Conservation (phyloP, 305 asterid genomes). For the Fraxinus greggii region DNA sequence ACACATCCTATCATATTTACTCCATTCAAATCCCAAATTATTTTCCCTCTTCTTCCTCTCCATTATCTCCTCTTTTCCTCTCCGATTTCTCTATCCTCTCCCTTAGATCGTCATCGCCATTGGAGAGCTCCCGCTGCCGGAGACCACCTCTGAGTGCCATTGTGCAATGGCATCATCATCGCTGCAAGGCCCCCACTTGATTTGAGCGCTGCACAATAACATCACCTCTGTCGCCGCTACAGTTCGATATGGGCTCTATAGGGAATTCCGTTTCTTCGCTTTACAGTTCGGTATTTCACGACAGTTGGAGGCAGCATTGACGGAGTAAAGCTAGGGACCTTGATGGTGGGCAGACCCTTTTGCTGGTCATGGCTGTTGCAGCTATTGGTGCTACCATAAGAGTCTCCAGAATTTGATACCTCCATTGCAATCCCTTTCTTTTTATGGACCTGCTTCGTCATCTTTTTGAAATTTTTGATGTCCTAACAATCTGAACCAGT, state of each 20-base stretch:
- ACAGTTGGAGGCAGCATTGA: constrained; percentile 61
- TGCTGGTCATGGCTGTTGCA: constrained; percentile 30
- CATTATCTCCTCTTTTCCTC: too few relatives aligned
- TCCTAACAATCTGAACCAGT: constrained; percentile 58
- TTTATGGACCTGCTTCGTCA: constrained; percentile 25
- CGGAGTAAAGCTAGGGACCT: constrained; percentile 51
- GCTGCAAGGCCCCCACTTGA: too few relatives aligned
- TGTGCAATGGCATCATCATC: too few relatives aligned
- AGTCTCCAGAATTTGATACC: constrained; percentile 58
- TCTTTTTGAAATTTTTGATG: constrained; percentile 47
- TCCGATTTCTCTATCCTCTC: too few relatives aligned
- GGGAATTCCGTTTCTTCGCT: constrained; percentile 66
- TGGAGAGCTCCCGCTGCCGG: too few relatives aligned
- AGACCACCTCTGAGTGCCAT: too few relatives aligned
- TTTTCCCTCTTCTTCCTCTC: too few relatives aligned
- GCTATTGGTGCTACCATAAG: constrained; percentile 51
- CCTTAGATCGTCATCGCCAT: too few relatives aligned
- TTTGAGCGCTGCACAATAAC: too few relatives aligned
- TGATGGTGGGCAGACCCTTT: constrained; percentile 16
- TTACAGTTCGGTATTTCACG: constrained; percentile 36
- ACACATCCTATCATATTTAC: too few relatives aligned
- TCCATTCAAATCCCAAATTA: too few relatives aligned
- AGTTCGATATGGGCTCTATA: constrained; percentile 54
- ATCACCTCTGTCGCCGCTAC: too few relatives aligned
- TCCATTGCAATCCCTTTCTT: constrained; percentile 30